A percentile compares a stretch with the other conserved stretches of the same genome.
These are phyloP conservation scores for Salix caprea DNA, from an alignment of 345 rosid genomes.

Conservation along the genomic window DNA sequence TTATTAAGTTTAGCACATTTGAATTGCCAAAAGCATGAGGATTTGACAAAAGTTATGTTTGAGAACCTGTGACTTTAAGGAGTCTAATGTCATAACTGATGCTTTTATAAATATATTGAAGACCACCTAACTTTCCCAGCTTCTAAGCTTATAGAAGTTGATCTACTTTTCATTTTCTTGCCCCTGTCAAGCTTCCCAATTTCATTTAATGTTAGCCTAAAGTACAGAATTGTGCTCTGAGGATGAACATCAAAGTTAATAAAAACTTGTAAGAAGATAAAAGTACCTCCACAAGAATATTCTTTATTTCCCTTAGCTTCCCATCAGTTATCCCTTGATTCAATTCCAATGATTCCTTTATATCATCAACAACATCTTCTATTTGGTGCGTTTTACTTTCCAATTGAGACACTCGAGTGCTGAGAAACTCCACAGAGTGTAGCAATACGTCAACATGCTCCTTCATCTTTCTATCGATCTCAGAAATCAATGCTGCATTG, in stretches of 20 bases:
- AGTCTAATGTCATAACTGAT: neutral
- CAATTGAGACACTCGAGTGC: constrained; percentile 42
- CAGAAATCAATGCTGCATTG: constrained; percentile 29
- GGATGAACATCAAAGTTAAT: neutral
- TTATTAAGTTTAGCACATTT: neutral
- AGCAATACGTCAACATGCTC: constrained; percentile 39
- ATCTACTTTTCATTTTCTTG: neutral
- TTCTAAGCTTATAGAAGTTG: neutral
- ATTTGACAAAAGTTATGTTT: neutral
- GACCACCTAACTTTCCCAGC: neutral
- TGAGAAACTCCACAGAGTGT: constrained; percentile 38
- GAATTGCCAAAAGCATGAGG: neutral
- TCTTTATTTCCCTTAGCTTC: constrained; percentile 47
- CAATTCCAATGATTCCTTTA: constrained; percentile 38
- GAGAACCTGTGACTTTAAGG: neutral
- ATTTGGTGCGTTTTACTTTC: constrained; percentile 39
- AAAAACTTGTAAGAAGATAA: neutral
- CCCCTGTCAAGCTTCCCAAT: neutral
- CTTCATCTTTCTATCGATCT: constrained; percentile 43
- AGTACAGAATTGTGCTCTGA: neutral
- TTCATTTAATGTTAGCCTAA: neutral
- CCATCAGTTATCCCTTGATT: constrained; percentile 44
- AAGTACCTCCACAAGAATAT: constrained; percentile 45
- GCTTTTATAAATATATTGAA: neutral
- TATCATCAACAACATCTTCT: constrained; percentile 40